phyloP scores from a whole-genome alignment of 2,329 filamentous ascomycete species.

The Talaromyces sp. region DNA sequence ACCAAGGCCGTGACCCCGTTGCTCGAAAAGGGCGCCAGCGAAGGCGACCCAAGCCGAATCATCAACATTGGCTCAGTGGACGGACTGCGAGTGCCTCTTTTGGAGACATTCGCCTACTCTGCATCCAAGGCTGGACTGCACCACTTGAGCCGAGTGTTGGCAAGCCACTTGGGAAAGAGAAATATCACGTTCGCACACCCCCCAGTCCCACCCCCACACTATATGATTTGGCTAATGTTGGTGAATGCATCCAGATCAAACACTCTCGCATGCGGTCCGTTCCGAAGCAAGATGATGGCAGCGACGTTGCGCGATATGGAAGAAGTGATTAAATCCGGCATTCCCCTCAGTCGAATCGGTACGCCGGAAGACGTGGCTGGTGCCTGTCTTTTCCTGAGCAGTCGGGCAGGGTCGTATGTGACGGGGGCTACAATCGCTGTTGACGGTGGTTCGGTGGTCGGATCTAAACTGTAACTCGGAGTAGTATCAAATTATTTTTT shows the following conservation, averaged over 20 bases:
- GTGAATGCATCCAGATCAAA: slow-evolving; percentile 49
- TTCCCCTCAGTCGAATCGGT: slow-evolving; percentile 64
- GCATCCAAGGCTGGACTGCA: slow-evolving; percentile 51
- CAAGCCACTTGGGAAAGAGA: slow-evolving; percentile 46
- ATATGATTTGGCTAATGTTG: slow-evolving; percentile 23
- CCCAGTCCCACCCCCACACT: slow-evolving; percentile 22
- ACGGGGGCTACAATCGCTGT: slow-evolving; percentile 61
- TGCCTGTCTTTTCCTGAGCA: slow-evolving; percentile 64
- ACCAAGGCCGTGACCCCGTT: slow-evolving; percentile 44
- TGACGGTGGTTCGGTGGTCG: slow-evolving; percentile 51
- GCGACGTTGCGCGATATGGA: slow-evolving; percentile 47
- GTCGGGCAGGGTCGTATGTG: slow-evolving; percentile 60
- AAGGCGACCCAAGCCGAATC: slow-evolving; percentile 42
- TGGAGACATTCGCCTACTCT: slow-evolving; percentile 50
- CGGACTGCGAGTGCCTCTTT: slow-evolving; percentile 48
- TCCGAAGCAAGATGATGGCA: slow-evolving; percentile 52
- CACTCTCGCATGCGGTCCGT: slow-evolving; percentile 65
- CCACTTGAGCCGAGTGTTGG: slow-evolving; percentile 48
- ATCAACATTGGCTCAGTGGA: slow-evolving; percentile 53
- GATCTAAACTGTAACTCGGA: slow-evolving; percentile 34
- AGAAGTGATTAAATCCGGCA: slow-evolving; percentile 48
- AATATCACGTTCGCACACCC: slow-evolving; percentile 43
- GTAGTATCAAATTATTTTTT: not conserved
- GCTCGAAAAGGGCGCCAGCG: slow-evolving; percentile 42
- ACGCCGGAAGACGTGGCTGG: slow-evolving; percentile 65